Base-by-base conservation (phyloP, 129 eudicot species). In the Sambucus nigra region DNA sequence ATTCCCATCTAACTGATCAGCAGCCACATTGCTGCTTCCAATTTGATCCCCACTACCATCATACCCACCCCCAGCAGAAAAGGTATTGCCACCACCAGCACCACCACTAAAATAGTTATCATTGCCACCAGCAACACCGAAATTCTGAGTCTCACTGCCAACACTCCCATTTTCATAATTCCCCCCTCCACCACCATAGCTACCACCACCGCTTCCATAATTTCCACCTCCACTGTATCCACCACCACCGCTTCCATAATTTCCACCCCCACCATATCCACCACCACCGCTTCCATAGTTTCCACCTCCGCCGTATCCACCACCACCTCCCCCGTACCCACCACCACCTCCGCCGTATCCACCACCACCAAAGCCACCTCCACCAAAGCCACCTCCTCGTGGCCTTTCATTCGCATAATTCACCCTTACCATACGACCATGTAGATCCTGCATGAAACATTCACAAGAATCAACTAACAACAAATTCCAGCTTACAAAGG, bases 341-440 rank as follows among this genome's bases (percentile, higher is more conserved):
- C 68, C 71, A 1, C 66, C n/a, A 5, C 46, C n/a, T 2, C n/a
- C 51, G 3, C 42, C 61, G 20, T 64, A 65, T 1, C 80, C 81
- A 21, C 67, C 67, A 11, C 85, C 66, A 23, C 66, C 57, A 58
- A 19, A 27, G 0, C 41, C 61, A 31, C 59, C 56, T 8, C 48
- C 48, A 11, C 20, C 48, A 17, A 39, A 65, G 6, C 71, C 66
- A 60, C 17, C 18, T 32, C 51, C 73, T 50, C 73, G 81, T 45
- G 89, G 51, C 60, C 89, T 85, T 12, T 91, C 95, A 20, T 70
- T 67, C 21, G 98, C 95, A 44, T 76, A 79, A 59, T 59, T 70
- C 56, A 91, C 98, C 50, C 75, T 69, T 45, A 91, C 61, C 26
- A 20, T 61, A 16, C 95, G 86, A n/a, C 95, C 98, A 35, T 85